Evolutionary conservation across 1,284 basidiomycete genomes (phyloP).

Genomic region (Lentinula novae-zelandiae): DNA sequence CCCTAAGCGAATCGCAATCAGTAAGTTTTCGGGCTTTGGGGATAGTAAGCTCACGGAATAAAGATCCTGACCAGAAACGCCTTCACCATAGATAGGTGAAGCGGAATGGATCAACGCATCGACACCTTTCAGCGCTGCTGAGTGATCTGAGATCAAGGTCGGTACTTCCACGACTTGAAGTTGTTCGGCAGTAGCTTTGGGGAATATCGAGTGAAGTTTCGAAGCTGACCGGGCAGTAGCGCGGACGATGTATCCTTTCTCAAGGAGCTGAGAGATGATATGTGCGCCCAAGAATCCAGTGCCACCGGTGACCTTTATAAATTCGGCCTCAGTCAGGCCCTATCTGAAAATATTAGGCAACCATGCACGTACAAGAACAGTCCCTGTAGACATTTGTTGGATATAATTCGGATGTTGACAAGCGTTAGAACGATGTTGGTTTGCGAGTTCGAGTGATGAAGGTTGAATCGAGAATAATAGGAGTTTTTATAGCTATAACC

Average conservation of each 20-base stretch:
- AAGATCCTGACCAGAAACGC: constrained; percentile 2
- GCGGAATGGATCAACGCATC: constrained; percentile 10
- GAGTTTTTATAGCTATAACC: neutral
- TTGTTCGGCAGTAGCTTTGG: constrained; percentile 4
- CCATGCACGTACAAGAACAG: neutral
- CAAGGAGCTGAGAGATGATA: constrained; percentile 11
- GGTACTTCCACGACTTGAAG: constrained; percentile 7
- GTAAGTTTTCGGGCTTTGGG: neutral
- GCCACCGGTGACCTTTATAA: constrained; percentile 9
- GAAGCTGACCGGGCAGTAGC: constrained; percentile 4
- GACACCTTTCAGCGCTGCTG: constrained; percentile 8
- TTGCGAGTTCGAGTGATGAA: neutral
- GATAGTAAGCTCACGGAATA: neutral
- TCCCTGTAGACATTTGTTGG: neutral
- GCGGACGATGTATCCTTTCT: constrained; percentile 6
- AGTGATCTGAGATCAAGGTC: constrained; percentile 2
- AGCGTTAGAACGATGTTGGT: too few relatives aligned
- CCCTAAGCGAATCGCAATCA: neutral
- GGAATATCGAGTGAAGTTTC: constrained; percentile 8
- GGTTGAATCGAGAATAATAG: neutral
- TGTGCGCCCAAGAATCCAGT: constrained; percentile 14
- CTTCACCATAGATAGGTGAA: constrained; percentile 3
- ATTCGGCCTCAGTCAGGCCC: neutral
- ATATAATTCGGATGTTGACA: neutral
- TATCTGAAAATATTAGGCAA: neutral